Base-by-base conservation (phyloP, 2,329 filamentous ascomycete genomes). In the Aspergillus arachidicola region DNA sequence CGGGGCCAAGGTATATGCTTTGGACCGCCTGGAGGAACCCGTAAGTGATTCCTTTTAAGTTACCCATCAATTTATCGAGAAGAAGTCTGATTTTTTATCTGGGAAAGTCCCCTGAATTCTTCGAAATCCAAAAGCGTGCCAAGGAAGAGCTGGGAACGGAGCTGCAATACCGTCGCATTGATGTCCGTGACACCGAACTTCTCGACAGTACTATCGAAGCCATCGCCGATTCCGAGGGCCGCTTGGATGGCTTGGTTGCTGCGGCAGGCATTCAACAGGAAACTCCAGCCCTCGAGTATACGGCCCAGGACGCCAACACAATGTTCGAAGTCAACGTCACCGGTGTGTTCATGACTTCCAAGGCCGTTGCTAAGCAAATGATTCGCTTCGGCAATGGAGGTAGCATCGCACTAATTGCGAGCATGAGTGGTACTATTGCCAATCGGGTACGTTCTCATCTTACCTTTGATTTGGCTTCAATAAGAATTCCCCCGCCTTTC, bases 251-350 rank as follows among this genome's bases (percentile, higher is more conserved):
- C 0, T 80, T 96, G 60, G 87, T 97, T 55, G 89, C 89, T 0
- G 89, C 89, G 0, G 90, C 89, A 0, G 89, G 88, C 1, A 81
- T 87, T 46, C 92, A 96, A 79, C 91, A 96, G 78, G 92, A 96
- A 79, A 93, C 88, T 0, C 80, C 91, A 0, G 93, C 94, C 1
- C 82, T 97, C 60, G 92, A 96, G 56, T 96, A 96, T 75, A 82
- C 82, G 1, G 81, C 83, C 58, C 83, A 87, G 72, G 86, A 89
- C 68, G 82, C 85, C 60, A 87, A 88, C 69, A 83, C 79, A 61
- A 89, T 89, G 86, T 85, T 89, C 65, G 84, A 86, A 68, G 79
- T 87, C 66, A 87, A 87, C 69, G 80, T 88, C 57, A 88, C 85
- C 0, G 86, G 86, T 11, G 85, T 85, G 6, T 85, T 89, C 73